Conservation (phyloP, 768 basidiomycete species). For the Mycena rosella region DNA sequence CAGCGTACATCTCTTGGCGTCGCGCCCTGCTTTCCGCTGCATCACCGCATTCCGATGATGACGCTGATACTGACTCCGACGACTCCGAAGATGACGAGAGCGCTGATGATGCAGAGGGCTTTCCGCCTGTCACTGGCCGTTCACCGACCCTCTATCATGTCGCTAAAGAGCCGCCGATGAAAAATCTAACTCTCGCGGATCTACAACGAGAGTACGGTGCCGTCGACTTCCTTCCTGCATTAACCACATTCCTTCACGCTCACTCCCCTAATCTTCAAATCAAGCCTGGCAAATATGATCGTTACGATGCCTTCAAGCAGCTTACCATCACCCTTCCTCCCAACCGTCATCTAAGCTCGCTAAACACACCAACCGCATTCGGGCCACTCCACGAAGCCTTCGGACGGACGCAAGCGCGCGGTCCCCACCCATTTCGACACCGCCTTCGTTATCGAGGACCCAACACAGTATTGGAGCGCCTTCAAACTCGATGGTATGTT, state of each 20-base stretch:
- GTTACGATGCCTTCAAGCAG: not conserved
- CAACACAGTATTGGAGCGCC: not conserved
- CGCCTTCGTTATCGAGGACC: not conserved
- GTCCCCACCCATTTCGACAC: not conserved
- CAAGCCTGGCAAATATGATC: not conserved
- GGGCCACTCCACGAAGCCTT: not conserved
- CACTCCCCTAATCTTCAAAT: too few relatives aligned
- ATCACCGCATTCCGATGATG: too few relatives aligned
- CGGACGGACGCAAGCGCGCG: too few relatives aligned
- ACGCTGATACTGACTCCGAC: not conserved
- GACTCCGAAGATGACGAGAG: not conserved
- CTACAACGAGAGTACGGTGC: not conserved
- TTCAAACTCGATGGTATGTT: not conserved
- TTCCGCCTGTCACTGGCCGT: not conserved
- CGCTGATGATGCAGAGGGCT: too few relatives aligned
- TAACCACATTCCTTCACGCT: not conserved
- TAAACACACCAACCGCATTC: not conserved
- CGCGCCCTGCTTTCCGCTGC: not conserved
- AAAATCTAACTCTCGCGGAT: not conserved
- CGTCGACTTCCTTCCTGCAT: not conserved
- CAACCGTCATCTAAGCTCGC: not conserved
- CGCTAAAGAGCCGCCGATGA: not conserved
- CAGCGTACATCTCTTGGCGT: not conserved
- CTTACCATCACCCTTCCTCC: not conserved
- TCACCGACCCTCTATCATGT: not conserved